Percentiles rank a stretch among this genome's conserved stretches.
Evolutionary conservation across 371 early-diverging fungal genomes (phyloP).

Genomic region (Dinochytrium kinnereticum): DNA sequence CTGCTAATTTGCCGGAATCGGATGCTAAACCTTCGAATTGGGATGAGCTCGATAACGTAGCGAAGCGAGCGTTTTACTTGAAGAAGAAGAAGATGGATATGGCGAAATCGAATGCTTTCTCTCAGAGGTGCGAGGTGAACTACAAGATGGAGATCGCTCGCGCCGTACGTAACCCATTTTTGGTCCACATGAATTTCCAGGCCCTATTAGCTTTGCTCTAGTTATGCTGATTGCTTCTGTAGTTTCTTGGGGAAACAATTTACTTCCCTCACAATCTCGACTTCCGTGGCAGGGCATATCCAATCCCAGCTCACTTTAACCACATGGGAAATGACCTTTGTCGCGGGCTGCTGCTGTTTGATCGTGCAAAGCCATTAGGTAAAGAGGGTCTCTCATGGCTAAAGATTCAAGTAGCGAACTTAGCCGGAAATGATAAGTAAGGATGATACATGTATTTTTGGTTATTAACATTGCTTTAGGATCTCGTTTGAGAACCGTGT

Average conservation of each 20-base stretch:
- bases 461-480: conserved; percentile 18
- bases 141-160: conserved; percentile 96
- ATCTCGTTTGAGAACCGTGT: conserved; percentile 83
- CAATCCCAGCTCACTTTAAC: conserved; percentile 94
- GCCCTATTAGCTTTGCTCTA: background rate
- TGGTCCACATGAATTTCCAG: background rate
- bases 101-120: conserved; percentile 75
- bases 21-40: conserved; percentile 70
- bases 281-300: conserved; percentile 98
- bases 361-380: conserved; percentile 85
- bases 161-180: conserved; percentile 63
- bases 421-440: conserved; percentile 92
- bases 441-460: background rate
- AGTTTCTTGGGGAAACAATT: conserved; percentile 85
- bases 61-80: conserved; percentile 59
- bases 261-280: conserved; percentile 98
- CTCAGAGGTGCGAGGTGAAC: conserved; percentile 89
- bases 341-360: conserved; percentile 89
- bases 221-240: conserved; percentile 16
- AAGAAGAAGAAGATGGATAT: conserved; percentile 58
- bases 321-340: conserved; percentile 97
- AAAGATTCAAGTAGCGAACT: conserved; percentile 94
- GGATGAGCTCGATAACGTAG: conserved; percentile 53
- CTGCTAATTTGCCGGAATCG: conserved; percentile 52
- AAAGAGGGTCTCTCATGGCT: conserved; percentile 88